Percentiles rank a stretch among this genome's conserved stretches.
Conservation (phyloP, 2,329 filamentous ascomycete species). For the Ceratocystis lukuohia region DNA sequence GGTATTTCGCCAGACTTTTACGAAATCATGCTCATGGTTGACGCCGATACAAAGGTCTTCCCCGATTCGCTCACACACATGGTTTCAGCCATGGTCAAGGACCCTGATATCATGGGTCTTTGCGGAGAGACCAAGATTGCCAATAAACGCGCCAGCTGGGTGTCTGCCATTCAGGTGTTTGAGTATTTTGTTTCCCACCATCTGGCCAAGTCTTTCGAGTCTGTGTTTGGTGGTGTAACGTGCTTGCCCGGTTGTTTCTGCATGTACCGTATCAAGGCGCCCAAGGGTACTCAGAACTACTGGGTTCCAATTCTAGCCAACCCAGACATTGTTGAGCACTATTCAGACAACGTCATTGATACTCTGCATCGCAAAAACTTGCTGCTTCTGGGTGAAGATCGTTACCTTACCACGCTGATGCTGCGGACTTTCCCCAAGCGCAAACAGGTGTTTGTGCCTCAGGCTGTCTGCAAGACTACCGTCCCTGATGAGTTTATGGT, state of each 20-base stretch:
- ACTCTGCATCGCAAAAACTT: slow-evolving; percentile 97
- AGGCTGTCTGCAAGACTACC: slow-evolving; percentile 96
- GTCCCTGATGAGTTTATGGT: slow-evolving; percentile 89
- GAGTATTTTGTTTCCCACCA: slow-evolving; percentile 99
- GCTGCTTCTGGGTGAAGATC: slow-evolving; percentile 81
- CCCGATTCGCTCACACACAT: slow-evolving; percentile 97
- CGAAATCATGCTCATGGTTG: slow-evolving; percentile 96
- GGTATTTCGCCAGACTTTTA: slow-evolving; percentile 98
- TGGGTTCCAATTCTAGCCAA: slow-evolving; percentile 98
- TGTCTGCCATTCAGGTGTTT: slow-evolving; percentile 96
- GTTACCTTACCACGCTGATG: slow-evolving; percentile 94
- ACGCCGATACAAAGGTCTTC: slow-evolving; percentile 98
- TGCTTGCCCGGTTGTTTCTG: slow-evolving; percentile 98
- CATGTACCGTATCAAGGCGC: slow-evolving; percentile 99
- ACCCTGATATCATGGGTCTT: slow-evolving; percentile 97
- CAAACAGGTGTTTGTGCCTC: slow-evolving; percentile 96
- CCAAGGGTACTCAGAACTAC: slow-evolving; percentile 96
- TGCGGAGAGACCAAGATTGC: slow-evolving; percentile 99
- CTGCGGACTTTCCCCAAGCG: slow-evolving; percentile 96
- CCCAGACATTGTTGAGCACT: slow-evolving; percentile 96
- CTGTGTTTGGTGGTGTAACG: slow-evolving; percentile 95
- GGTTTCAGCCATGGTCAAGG: slow-evolving; percentile 97
- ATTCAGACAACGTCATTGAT: slow-evolving; percentile 97
- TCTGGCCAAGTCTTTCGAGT: slow-evolving; percentile 92
- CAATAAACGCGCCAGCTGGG: slow-evolving; percentile 91